These are phyloP conservation scores for Periglandula ipomoeae DNA, from an alignment of 2,329 filamentous ascomycete genomes.

Conservation along the genomic window DNA sequence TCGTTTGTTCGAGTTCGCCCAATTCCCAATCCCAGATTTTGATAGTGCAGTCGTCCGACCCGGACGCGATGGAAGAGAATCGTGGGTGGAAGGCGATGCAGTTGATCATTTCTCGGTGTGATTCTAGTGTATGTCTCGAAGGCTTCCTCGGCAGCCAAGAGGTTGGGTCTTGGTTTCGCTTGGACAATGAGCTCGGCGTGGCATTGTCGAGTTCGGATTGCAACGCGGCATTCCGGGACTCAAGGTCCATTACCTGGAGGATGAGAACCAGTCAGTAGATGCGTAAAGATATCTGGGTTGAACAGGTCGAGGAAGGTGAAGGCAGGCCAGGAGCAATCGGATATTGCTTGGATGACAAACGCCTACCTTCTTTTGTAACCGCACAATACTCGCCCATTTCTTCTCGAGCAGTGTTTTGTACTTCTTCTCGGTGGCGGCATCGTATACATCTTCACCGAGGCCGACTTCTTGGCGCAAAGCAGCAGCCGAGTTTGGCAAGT, in stretches of 20 bases:
- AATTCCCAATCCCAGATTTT: conserved; percentile 98
- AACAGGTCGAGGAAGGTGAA: background rate
- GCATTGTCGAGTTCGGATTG: conserved; percentile 79
- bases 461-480: conserved; percentile 69
- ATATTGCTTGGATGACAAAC: background rate
- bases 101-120: conserved; percentile 71
- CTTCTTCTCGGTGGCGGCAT: conserved; percentile 78
- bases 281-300: no score
- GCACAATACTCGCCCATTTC: conserved; percentile 96
- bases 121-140: conserved; percentile 72
- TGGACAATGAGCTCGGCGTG: conserved; percentile 60
- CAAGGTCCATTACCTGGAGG: conserved; percentile 80
- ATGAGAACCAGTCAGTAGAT: background rate
- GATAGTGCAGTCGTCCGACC: conserved; percentile 86
- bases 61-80: conserved; percentile 82
- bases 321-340: no score
- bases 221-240: conserved; percentile 61
- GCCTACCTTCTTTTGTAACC: conserved; percentile 85
- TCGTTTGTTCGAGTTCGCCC: conserved; percentile 78
- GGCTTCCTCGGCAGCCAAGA: conserved; percentile 82
- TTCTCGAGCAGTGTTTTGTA: conserved; percentile 92
- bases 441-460: conserved; percentile 61
- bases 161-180: conserved; percentile 72
- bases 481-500: conserved; percentile 59
- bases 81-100: conserved; percentile 88